Base-by-base conservation (phyloP, 495 filamentous ascomycete genomes). In the Penicillium chermesinum region DNA sequence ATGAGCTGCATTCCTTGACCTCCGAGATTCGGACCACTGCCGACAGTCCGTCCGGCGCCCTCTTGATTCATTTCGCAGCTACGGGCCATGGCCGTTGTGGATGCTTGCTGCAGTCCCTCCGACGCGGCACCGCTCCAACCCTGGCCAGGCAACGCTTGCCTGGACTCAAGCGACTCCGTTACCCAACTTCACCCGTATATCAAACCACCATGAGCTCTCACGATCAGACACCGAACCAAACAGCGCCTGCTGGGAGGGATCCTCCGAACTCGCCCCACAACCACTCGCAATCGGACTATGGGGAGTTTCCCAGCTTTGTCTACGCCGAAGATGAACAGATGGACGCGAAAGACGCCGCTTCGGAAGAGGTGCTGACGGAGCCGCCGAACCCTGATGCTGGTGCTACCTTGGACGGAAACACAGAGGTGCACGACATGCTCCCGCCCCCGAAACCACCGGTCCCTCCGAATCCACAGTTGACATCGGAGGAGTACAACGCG, bases 401-500 rank as follows among this genome's bases (percentile, higher is more conserved):
- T 21, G 2, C 8, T 1, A 14, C 20, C 12, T 14, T 18, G 16
- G 36, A 8, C 8, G 25, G 4, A 7, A 16, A 34, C 10, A 34
- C 12, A 3, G 40, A 12, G 2, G 1, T 17, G 15, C 7, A 36
- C 41, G 27, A 47, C 50, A 55, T 12, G 17, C 38, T 13, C 41
- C 49, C 33, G 21, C 43, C 44, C 2, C 14, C 48, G n/a, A 39
- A 46, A 9, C 49, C 46, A 27, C 44, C 16, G 22, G 42, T 45
- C n/a, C 61, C 48, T 21, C 48, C 48, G 21, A 74, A 59, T 41
- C 46, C 55, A 10, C 73, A 65, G 16, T 72, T 90, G 71, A 94
- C 88, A 0, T 86, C 91, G 0, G 93, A 97, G 65, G 87, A 95
- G 60, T 89, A 95, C 64, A 98, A 96, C 64, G 83, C 85, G 21